These are phyloP conservation scores for Mycena galericulata DNA, from an alignment of 768 basidiomycete genomes.

Conservation along the genomic window DNA sequence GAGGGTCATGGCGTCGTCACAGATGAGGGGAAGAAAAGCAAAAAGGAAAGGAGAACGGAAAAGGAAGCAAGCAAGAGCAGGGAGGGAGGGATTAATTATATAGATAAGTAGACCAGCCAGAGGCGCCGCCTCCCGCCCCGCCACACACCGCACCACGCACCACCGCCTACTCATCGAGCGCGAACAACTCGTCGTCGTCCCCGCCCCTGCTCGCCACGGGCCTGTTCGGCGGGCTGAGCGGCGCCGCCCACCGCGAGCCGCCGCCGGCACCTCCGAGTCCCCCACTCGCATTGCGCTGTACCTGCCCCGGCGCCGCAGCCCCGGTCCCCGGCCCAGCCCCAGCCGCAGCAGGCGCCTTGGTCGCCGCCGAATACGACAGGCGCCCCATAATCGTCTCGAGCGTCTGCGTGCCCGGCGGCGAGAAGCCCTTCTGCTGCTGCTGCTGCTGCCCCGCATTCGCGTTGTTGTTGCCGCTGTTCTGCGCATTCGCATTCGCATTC, in stretches of 20 bases:
- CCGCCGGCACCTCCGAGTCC: constrained; percentile 52
- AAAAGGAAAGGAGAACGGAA: not conserved
- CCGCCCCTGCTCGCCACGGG: constrained; percentile 70
- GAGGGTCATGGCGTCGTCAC: not conserved
- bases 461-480: not conserved
- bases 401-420: constrained; percentile 35
- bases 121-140: not conserved
- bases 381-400: constrained; percentile 69
- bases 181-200: constrained; percentile 75
- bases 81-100: constrained; percentile 23
- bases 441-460: not conserved
- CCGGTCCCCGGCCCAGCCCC: constrained; percentile 34
- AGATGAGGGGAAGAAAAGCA: too few species aligned
- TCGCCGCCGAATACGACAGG: constrained; percentile 64
- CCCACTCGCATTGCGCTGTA: constrained; percentile 48
- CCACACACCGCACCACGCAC: not conserved
- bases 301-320: constrained; percentile 26
- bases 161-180: constrained; percentile 28
- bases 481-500: too few species aligned
- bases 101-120: constrained; percentile 15
- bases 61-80: too few species aligned
- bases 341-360: too few species aligned
- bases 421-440: constrained; percentile 23
- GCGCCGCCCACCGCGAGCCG: constrained; percentile 45
- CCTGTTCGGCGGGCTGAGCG: constrained; percentile 71